A percentile compares a stretch with the other conserved stretches of the same genome.
Conservation (phyloP, 1,284 basidiomycete species). For the Ustilago trichophora region DNA sequence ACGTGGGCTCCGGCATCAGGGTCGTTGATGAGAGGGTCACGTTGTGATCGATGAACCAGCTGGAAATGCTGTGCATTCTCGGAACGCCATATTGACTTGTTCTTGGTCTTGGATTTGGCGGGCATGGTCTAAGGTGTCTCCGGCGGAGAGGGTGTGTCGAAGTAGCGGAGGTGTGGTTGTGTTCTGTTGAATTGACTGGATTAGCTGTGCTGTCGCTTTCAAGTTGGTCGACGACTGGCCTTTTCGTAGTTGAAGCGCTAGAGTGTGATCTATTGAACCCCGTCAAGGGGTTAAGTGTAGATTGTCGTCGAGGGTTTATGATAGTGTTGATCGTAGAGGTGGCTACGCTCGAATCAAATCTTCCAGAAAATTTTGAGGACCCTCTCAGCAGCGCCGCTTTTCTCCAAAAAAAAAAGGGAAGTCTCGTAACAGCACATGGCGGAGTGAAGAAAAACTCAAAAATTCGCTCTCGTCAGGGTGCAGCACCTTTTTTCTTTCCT, state of each 20-base stretch:
- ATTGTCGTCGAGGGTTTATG: no score
- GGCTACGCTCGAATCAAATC: slow-evolving; percentile 1
- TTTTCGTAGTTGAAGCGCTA: no score
- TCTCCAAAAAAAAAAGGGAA: background rate
- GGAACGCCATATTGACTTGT: slow-evolving; percentile 81
- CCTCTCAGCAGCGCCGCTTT: slow-evolving; percentile 5
- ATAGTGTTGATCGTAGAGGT: background rate
- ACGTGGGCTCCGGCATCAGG: slow-evolving; percentile 88
- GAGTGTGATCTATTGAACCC: background rate
- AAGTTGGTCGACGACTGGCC: no score
- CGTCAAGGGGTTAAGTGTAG: background rate
- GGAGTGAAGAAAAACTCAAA: background rate
- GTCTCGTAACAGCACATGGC: slow-evolving; percentile 1
- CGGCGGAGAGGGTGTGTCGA: background rate
- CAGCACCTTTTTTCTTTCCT: slow-evolving; percentile 1
- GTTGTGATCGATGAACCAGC: slow-evolving; percentile 93
- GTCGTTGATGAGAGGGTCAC: slow-evolving; percentile 94
- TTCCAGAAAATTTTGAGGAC: slow-evolving; percentile 31
- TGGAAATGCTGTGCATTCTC: slow-evolving; percentile 91
- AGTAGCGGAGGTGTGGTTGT: background rate
- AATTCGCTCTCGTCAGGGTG: background rate
- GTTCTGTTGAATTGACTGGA: no score
- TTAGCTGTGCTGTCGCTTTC: no score
- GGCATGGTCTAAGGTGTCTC: no score
- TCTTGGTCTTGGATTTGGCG: slow-evolving; percentile 48